These are phyloP conservation scores for Circinella umbellata DNA, from an alignment of 371 early-diverging fungal species.

Conservation along the genomic window DNA sequence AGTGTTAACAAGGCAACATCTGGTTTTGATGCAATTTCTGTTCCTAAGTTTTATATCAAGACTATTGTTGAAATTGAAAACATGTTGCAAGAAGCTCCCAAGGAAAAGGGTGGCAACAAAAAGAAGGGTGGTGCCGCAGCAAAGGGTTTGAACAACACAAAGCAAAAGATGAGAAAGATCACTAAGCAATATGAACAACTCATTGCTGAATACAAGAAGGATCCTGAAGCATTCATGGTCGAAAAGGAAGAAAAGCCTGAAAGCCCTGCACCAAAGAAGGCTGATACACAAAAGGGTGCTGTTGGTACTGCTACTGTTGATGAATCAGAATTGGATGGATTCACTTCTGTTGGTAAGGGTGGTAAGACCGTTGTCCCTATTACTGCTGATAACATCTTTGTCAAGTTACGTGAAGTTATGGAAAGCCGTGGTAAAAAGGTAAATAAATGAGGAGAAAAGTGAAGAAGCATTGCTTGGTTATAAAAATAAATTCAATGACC, in stretches of 20 bases:
- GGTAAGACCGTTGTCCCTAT: constrained; percentile 62
- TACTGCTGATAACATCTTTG: constrained; percentile 80
- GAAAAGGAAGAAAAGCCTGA: constrained; percentile 41
- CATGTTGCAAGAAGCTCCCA: constrained; percentile 58
- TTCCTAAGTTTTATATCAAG: constrained; percentile 84
- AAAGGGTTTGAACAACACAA: constrained; percentile 88
- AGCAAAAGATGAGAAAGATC: constrained; percentile 91
- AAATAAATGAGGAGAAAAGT: constrained; percentile 6
- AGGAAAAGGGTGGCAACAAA: constrained; percentile 74
- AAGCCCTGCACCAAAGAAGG: constrained; percentile 1
- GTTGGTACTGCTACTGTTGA: constrained; percentile 16
- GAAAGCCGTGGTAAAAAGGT: constrained; percentile 94
- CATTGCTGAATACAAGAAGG: constrained; percentile 73
- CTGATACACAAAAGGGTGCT: constrained; percentile 17
- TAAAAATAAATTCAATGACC: neutral
- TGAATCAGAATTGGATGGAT: constrained; percentile 69
- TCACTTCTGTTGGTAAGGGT: constrained; percentile 86
- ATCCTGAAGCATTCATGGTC: constrained; percentile 59
- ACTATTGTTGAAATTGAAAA: constrained; percentile 81
- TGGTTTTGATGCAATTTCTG: constrained; percentile 65
- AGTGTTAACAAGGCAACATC: constrained; percentile 74
- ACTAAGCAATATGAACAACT: constrained; percentile 76
- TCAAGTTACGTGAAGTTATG: constrained; percentile 78
- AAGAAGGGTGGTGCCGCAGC: constrained; percentile 84
- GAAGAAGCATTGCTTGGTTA: too few relatives aligned